Evolutionary conservation across 345 rosid genomes (phyloP), one percentile per base, ranked within the genome.

Genomic region (Gossypium turneri): DNA sequence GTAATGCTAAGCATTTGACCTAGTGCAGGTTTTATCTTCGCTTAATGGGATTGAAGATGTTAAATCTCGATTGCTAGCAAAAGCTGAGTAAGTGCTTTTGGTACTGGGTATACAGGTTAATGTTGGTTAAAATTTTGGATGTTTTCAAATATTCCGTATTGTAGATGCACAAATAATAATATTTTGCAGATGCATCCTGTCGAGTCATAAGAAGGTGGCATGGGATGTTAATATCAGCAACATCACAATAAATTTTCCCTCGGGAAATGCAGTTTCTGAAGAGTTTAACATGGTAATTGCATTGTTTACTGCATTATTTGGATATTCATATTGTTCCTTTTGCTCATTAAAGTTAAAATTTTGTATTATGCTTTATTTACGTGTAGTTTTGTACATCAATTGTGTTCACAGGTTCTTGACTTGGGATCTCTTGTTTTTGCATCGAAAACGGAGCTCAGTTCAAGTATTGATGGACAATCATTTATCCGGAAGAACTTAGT

Each of bases 21-120:
- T 66, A 3, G 43, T 83, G 79, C 88, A 94, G 97, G 92, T 92
- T 61, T 79, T 94, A 76, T 85, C 82, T 60, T 90, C 97, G 5
- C 82, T 92, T 22, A 84, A 89, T 85, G 92, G 90, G 79, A 86
- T 94, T 74, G 83, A 84, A 75, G 87, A 87, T 79, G 80, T 76
- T 56, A 85, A 80, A 76, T 84, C 89, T 22, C 92, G 97, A 73
- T 57, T 94, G 69, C 77, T 77, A 55, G 86, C 97, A 27, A 94
- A 94, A 85, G 82, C 87, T 55, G 88, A 86, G 98, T 90, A 79
- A 88, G 97, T 86, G 70, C 73, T 73, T 82, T 72, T 58, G 47
- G 51, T 73, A 55, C 60, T 78, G 75, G 19, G 59, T 67, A 15
- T 53, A 29, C 52, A 4, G 5, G 65, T 41, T 57, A 43, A 44